Conservation (phyloP, 2,329 filamentous ascomycete species). For the Nemania sp. region DNA sequence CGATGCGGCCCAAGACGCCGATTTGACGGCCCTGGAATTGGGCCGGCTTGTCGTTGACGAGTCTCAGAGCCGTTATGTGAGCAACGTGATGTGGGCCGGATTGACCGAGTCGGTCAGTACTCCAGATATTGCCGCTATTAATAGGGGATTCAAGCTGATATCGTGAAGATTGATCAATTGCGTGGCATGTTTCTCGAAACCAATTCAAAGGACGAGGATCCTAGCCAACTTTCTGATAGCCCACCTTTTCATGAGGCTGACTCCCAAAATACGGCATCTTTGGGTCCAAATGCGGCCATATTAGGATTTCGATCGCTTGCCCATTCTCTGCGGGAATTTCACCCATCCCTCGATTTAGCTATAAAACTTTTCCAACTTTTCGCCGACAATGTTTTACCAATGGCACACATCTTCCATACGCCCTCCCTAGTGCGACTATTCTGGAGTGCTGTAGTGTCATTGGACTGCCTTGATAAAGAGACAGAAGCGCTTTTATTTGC, state of each 20-base stretch:
- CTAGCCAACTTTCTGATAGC: conserved; percentile 5
- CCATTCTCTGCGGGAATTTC: conserved; percentile 31
- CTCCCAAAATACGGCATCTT: not conserved
- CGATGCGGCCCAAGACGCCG: not conserved
- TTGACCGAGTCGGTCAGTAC: conserved; percentile 37
- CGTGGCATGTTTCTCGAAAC: conserved; percentile 29
- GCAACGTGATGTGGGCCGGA: conserved; percentile 36
- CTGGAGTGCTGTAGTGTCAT: conserved; percentile 30
- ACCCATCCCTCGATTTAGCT: conserved; percentile 31
- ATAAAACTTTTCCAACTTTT: conserved; percentile 32
- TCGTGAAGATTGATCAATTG: conserved; percentile 27
- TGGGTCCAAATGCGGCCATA: conserved; percentile 30
- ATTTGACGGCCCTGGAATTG: conserved; percentile 7
- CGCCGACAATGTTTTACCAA: conserved; percentile 33
- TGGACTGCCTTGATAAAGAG: conserved; percentile 43
- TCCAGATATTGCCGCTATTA: not conserved
- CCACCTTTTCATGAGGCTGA: conserved; percentile 12
- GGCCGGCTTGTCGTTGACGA: conserved; percentile 28
- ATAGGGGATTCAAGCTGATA: conserved; percentile 6
- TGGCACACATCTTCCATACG: conserved; percentile 39
- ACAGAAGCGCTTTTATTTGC: conserved; percentile 63
- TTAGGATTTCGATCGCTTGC: conserved; percentile 33
- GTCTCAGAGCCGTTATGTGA: conserved; percentile 28
- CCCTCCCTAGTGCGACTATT: conserved; percentile 34
- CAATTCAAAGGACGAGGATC: conserved; percentile 15